phyloP scores from a whole-genome alignment of 202 grass and related monocot genomes.

The Cymbopogon flexuosus region DNA sequence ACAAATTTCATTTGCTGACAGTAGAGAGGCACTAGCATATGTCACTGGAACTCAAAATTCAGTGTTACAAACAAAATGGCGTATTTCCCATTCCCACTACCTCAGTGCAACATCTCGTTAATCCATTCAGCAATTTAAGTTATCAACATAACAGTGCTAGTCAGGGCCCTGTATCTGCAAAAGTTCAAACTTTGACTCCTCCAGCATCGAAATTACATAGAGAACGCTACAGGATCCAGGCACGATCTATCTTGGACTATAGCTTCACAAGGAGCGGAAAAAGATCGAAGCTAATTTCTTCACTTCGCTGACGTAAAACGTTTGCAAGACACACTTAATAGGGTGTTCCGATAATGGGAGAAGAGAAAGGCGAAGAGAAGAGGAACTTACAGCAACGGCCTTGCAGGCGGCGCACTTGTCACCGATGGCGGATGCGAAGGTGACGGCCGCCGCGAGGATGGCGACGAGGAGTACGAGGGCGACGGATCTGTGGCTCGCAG shows the following conservation, averaged over 20 bases:
- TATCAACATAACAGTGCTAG: neutral
- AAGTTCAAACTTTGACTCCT: neutral
- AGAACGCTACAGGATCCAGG: slow-evolving; percentile 1
- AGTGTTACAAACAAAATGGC: neutral
- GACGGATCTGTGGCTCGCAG: slow-evolving; percentile 41
- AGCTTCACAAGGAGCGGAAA: neutral
- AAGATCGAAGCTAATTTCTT: neutral
- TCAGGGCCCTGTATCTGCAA: neutral
- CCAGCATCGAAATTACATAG: neutral
- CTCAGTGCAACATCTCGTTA: neutral
- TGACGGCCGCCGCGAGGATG: neutral
- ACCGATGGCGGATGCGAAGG: slow-evolving; percentile 49
- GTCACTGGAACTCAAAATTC: neutral
- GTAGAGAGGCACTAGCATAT: neutral
- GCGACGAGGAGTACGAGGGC: slow-evolving; percentile 13
- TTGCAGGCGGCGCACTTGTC: slow-evolving; percentile 90
- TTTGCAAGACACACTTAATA: neutral
- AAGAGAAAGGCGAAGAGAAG: neutral
- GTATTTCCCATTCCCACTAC: neutral
- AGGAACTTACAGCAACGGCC: slow-evolving; percentile 61
- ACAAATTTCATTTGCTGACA: neutral
- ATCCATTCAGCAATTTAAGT: neutral
- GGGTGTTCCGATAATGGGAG: neutral
- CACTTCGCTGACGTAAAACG: neutral
- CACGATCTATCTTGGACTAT: neutral